Percentiles rank a stretch among this genome's conserved stretches.
Evolutionary conservation across 345 rosid species (phyloP).

Genomic region (Ailanthus altissimus): DNA sequence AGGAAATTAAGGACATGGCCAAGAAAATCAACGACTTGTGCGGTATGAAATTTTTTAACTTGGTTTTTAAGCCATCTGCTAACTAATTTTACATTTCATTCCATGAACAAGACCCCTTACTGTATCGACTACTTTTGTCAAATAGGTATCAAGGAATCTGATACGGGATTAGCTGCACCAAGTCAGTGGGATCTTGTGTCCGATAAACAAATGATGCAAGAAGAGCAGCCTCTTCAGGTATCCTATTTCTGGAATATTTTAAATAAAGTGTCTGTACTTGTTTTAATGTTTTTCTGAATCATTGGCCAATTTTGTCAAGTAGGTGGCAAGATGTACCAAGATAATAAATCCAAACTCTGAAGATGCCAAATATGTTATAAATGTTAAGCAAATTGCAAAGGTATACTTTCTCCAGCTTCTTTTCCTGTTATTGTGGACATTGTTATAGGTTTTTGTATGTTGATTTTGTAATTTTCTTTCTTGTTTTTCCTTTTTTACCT

Average conservation of each 20-base stretch:
- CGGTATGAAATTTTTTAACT: slow-evolving; percentile 45
- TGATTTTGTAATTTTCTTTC: neutral
- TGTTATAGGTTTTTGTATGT: neutral
- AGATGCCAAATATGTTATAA: slow-evolving; percentile 93
- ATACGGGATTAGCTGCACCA: slow-evolving; percentile 94
- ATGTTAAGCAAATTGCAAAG: slow-evolving; percentile 98
- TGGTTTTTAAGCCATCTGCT: neutral
- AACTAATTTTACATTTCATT: neutral
- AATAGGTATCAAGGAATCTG: slow-evolving; percentile 94
- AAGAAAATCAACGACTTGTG: slow-evolving; percentile 87
- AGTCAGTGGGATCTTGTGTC: slow-evolving; percentile 99
- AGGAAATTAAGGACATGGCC: slow-evolving; percentile 88
- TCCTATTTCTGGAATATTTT: slow-evolving; percentile 1
- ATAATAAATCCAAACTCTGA: slow-evolving; percentile 94
- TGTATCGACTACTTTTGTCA: neutral
- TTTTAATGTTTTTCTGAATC: neutral
- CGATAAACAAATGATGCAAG: slow-evolving; percentile 99
- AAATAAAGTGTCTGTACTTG: neutral
- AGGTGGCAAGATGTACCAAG: slow-evolving; percentile 98
- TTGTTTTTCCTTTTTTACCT: neutral
- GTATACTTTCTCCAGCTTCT: slow-evolving; percentile 29
- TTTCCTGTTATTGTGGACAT: neutral
- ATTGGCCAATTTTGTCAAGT: neutral
- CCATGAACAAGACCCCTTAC: neutral
- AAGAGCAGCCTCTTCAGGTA: slow-evolving; percentile 94